Conservation (phyloP, 2,329 filamentous ascomycete genomes). For the Trichoderma gracile region DNA sequence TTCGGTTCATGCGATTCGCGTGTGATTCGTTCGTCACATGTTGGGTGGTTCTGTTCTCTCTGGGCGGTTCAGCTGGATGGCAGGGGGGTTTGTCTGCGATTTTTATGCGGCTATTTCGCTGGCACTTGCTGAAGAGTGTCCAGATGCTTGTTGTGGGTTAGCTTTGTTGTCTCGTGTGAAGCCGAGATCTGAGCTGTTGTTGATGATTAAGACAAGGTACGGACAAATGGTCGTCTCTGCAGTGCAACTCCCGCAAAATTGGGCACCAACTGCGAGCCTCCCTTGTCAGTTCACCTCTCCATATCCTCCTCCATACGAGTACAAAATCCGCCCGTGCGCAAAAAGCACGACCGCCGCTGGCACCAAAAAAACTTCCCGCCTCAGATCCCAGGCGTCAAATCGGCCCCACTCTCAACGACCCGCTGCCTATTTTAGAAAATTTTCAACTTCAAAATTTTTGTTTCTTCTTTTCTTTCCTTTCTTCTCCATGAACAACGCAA, state of each 20-base stretch:
- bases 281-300: no score
- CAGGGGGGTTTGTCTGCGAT: not conserved
- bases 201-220: no score
- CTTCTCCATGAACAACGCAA: conserved; percentile 51
- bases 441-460: conserved; percentile 22
- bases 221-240: no score
- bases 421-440: conserved; percentile 27
- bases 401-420: conserved; percentile 20
- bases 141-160: not conserved
- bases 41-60: not conserved
- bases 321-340: not conserved
- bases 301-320: no score
- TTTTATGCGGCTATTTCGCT: conserved; percentile 2
- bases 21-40: conserved; percentile 22
- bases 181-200: no score
- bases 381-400: conserved; percentile 10
- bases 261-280: no score
- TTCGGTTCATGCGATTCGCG: conserved; percentile 11
- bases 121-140: no score
- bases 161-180: no score
- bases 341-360: not conserved
- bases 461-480: conserved; percentile 28
- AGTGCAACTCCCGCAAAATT: no score
- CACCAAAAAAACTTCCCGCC: not conserved
- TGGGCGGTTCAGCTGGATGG: conserved; percentile 9